Percentiles rank a stretch among this genome's conserved stretches.
Evolutionary conservation across 1,139 yeast species (phyloP).

Genomic region (Candida sp.): DNA sequence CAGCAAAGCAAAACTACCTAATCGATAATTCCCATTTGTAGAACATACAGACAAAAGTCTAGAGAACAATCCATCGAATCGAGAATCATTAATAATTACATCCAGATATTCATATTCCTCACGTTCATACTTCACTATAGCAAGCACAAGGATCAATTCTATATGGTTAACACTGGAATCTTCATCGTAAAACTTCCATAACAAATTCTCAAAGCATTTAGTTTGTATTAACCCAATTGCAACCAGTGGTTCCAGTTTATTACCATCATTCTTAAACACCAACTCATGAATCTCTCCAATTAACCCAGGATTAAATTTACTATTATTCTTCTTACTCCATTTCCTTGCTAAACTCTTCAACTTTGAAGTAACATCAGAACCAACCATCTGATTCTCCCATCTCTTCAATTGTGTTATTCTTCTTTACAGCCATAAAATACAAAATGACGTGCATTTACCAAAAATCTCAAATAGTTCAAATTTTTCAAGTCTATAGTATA

Average conservation of each 20-base stretch:
- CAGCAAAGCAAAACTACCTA: background rate
- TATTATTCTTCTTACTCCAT: background rate
- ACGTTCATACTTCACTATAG: background rate
- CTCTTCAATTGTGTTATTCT: background rate
- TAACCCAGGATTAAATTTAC: background rate
- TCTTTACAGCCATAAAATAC: conserved; percentile 1
- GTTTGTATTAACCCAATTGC: background rate
- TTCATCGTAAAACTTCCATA: conserved; percentile 5
- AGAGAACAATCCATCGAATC: background rate
- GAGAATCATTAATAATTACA: background rate
- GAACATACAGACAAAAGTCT: conserved; percentile 1
- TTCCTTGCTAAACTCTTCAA: background rate
- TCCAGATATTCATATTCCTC: background rate
- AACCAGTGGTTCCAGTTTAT: background rate
- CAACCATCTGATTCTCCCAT: background rate
- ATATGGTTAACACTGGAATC: conserved; percentile 6
- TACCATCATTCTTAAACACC: background rate
- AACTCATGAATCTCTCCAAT: background rate
- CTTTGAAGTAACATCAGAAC: background rate
- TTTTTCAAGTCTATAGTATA: background rate
- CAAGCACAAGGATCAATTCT: conserved; percentile 4
- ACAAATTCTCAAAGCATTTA: conserved; percentile 1
- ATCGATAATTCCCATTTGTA: background rate
- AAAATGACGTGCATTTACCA: conserved; percentile 2
- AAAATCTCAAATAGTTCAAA: conserved; percentile 1